Percentiles rank a stretch among this genome's conserved stretches.
Conservation (phyloP, 441 rosid genomes). For the Pelargonium fulgidum region DNA sequence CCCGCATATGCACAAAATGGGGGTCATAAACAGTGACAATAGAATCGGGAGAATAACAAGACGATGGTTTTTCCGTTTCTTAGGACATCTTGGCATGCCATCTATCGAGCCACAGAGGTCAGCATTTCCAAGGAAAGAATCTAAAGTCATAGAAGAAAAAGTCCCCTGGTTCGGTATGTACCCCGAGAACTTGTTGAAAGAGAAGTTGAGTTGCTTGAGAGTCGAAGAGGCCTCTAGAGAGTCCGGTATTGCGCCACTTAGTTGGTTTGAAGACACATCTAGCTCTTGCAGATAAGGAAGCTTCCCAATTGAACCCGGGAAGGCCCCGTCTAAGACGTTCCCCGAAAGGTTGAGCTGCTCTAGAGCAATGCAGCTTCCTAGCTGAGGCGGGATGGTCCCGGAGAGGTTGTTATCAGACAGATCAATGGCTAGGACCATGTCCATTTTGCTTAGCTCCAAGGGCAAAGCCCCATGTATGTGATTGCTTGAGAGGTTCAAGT, state of each 20-base stretch:
- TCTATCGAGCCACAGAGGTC: conserved; percentile 30
- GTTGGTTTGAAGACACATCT: conserved; percentile 30
- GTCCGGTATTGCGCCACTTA: conserved; percentile 29
- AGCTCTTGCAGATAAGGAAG: conserved; percentile 27
- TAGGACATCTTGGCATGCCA: conserved; percentile 50
- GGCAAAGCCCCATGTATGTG: conserved; percentile 33
- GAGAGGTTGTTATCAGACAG: conserved; percentile 30
- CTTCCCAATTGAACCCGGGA: conserved; percentile 32
- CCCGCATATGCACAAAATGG: conserved; percentile 36
- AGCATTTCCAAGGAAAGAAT: conserved; percentile 28
- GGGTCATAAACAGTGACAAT: conserved; percentile 38
- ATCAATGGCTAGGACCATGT: conserved; percentile 34
- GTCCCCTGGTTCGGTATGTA: conserved; percentile 30
- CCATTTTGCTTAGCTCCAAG: conserved; percentile 35
- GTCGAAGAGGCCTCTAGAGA: conserved; percentile 24
- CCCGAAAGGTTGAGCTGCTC: conserved; percentile 22
- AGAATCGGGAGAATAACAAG: conserved; percentile 39
- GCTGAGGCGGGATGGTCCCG: conserved; percentile 30
- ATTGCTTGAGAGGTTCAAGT: conserved; percentile 31
- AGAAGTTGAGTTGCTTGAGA: conserved; percentile 30
- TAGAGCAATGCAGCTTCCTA: conserved; percentile 31
- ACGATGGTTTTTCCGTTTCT: conserved; percentile 26
- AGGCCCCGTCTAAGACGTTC: conserved; percentile 28
- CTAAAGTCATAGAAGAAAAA: conserved; percentile 20
- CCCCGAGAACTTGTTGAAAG: conserved; percentile 30